Percentiles rank a stretch among this genome's conserved stretches.
Evolutionary conservation across 2,329 filamentous ascomycete species (phyloP).

Genomic region (Emydomyces testavorans): DNA sequence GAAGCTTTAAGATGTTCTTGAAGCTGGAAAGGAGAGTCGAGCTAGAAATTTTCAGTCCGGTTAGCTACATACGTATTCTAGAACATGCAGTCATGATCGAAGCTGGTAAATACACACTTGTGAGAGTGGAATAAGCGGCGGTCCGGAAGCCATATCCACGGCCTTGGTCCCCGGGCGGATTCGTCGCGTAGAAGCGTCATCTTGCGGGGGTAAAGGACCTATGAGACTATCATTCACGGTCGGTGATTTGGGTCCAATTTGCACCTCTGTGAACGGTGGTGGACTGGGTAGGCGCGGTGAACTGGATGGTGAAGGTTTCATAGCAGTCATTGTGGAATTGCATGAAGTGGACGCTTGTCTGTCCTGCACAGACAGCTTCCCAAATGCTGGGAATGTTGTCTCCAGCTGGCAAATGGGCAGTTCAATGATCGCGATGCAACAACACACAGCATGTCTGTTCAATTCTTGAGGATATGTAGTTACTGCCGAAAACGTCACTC

Average conservation of each 20-base stretch:
- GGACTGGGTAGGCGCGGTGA: conserved; percentile 91
- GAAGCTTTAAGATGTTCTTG: conserved; percentile 94
- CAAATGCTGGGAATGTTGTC: too few relatives aligned
- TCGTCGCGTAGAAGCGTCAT: conserved; percentile 65
- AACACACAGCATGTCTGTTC: too few relatives aligned
- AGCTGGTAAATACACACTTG: conserved; percentile 47
- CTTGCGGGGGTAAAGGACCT: conserved; percentile 48
- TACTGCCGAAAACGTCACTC: too few relatives aligned
- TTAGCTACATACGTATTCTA: conserved; percentile 7
- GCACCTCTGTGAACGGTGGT: conserved; percentile 87
- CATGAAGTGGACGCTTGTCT: neutral
- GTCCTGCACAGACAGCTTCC: neutral
- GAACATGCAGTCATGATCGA: neutral
- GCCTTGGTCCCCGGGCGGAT: conserved; percentile 88
- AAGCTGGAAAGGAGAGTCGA: conserved; percentile 92
- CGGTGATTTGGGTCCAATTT: conserved; percentile 71
- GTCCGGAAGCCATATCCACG: conserved; percentile 85
- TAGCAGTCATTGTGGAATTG: conserved; percentile 33
- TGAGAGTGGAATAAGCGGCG: conserved; percentile 71
- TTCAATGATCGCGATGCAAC: too few relatives aligned
- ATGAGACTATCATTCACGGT: conserved; percentile 49
- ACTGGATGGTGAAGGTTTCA: conserved; percentile 47
- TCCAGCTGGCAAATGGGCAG: neutral
- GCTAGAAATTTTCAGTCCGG: conserved; percentile 44
- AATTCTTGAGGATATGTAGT: too few relatives aligned